These are phyloP conservation scores for Ensete glaucum DNA, from an alignment of 176 grass and related monocot genomes.

Conservation along the genomic window DNA sequence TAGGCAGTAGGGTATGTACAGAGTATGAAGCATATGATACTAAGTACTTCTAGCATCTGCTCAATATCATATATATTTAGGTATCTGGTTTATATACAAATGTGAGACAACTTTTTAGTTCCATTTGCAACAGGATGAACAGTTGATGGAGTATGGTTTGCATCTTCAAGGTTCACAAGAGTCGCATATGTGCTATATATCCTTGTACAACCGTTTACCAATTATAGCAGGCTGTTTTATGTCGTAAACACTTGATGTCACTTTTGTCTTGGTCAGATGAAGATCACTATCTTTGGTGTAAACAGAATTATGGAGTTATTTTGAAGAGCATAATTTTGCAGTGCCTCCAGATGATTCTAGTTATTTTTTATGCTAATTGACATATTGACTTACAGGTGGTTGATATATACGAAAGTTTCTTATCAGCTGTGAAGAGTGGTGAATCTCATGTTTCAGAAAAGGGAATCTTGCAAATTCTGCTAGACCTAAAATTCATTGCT, in stretches of 20 bases:
- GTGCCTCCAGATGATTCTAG: constrained; percentile 16
- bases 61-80: background rate
- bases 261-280: constrained; percentile 9
- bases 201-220: background rate
- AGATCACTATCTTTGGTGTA: background rate
- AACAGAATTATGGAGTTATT: background rate
- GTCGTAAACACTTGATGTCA: background rate
- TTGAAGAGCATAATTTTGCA: background rate
- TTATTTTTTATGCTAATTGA: constrained; percentile 9
- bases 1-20: background rate
- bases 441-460: constrained; percentile 76
- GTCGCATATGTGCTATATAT: background rate
- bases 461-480: constrained; percentile 76
- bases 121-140: background rate
- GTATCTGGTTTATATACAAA: background rate
- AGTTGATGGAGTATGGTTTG: background rate
- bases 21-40: background rate
- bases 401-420: constrained; percentile 59
- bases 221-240: background rate
- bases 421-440: constrained; percentile 45
- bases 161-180: background rate
- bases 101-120: background rate
- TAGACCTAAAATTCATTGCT: constrained; percentile 78
- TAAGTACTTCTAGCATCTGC: background rate
- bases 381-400: constrained; percentile 46